These are phyloP conservation scores for Tolypocladium ovalisporum DNA, from an alignment of 2,329 filamentous ascomycete species.

Conservation along the genomic window DNA sequence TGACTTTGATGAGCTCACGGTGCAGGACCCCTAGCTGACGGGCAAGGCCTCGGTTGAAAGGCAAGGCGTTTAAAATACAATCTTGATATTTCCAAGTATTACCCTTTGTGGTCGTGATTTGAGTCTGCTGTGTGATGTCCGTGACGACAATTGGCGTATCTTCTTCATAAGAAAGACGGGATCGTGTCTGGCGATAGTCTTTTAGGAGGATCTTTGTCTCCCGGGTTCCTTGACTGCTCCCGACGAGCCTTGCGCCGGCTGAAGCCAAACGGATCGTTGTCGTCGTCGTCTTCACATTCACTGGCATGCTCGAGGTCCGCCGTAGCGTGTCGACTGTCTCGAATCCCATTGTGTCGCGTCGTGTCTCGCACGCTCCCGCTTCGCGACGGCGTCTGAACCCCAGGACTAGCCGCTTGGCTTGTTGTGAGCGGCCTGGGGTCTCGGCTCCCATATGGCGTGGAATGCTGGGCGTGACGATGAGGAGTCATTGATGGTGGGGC, in stretches of 20 bases:
- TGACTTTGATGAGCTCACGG: conserved; percentile 77
- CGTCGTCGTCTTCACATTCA: conserved; percentile 14
- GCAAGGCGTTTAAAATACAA: conserved; percentile 7
- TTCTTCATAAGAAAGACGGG: conserved; percentile 22
- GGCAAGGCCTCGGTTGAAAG: conserved; percentile 2
- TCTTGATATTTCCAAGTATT: neutral
- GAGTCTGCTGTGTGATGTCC: neutral
- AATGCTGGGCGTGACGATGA: neutral
- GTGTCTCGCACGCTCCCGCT: neutral
- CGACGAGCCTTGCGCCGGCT: conserved; percentile 17
- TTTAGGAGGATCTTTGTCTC: conserved; percentile 6
- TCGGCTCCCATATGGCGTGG: neutral
- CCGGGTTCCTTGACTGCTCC: conserved; percentile 15
- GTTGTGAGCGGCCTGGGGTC: neutral
- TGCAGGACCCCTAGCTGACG: conserved; percentile 19
- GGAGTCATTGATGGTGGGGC: neutral
- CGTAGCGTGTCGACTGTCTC: neutral
- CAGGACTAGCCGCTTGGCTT: neutral
- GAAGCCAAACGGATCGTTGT: conserved; percentile 25
- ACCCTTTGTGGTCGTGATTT: neutral
- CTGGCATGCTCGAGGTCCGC: neutral
- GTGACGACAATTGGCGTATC: no score
- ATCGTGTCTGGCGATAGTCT: conserved; percentile 19
- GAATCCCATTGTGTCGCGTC: neutral
- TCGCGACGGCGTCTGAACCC: neutral